Evolutionary conservation across 2,329 filamentous ascomycete genomes (phyloP).

Genomic region (Fusarium sp.): DNA sequence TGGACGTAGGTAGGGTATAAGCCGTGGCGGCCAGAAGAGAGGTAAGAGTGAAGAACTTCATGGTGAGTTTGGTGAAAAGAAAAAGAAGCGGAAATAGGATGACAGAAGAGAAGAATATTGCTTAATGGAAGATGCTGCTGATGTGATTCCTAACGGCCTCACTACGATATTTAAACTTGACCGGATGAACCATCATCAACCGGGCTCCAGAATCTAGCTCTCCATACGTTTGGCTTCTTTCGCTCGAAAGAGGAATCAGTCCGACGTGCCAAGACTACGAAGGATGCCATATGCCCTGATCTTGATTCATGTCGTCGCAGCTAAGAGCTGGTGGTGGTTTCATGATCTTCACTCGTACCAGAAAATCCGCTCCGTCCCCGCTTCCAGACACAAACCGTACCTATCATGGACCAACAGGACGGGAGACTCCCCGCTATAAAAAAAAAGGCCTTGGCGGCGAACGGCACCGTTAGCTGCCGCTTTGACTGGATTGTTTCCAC

Average conservation of each 20-base stretch:
- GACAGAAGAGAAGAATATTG: background rate
- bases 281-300: background rate
- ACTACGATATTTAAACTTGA: background rate
- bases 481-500: background rate
- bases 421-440: background rate
- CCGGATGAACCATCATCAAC: background rate
- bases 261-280: background rate
- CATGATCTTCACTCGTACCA: background rate
- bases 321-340: background rate
- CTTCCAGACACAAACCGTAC: background rate
- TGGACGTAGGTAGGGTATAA: conserved; percentile 29
- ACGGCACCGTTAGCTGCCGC: background rate
- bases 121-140: background rate
- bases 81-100: background rate
- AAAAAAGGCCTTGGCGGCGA: background rate
- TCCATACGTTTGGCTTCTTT: background rate
- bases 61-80: conserved; percentile 4
- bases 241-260: background rate
- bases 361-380: background rate
- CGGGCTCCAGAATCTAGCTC: background rate
- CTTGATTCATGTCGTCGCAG: background rate
- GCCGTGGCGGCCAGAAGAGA: conserved; percentile 38
- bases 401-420: background rate
- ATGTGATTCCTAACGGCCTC: background rate
- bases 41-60: conserved; percentile 39